Evolutionary conservation across 106 monocot species (phyloP).

Genomic region (Allium fistulosum): DNA sequence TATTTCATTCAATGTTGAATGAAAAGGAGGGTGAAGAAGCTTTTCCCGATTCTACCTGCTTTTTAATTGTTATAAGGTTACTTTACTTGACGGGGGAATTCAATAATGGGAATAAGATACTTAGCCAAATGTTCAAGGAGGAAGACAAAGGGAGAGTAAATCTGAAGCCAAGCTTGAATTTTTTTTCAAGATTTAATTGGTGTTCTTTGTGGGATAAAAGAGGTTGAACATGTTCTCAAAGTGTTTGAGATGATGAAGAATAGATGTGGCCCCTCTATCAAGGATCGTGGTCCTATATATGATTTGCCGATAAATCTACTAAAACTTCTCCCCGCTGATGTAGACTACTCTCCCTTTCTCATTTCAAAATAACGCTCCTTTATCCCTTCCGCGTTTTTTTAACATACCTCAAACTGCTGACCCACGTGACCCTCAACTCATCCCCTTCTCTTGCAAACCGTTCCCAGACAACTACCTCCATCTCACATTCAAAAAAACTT

Average conservation of each 20-base stretch:
- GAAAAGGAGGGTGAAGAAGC: conserved; percentile 19
- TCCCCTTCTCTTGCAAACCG: no score
- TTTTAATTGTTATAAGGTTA: conserved; percentile 49
- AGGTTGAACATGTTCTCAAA: conserved; percentile 37
- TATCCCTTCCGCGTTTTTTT: no score
- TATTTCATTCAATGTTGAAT: conserved; percentile 43
- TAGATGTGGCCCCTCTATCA: neutral
- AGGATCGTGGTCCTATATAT: neutral
- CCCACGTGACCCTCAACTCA: no score
- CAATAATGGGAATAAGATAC: conserved; percentile 38
- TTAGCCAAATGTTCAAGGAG: conserved; percentile 31
- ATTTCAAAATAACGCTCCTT: no score
- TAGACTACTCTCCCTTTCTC: no score
- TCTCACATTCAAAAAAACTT: no score
- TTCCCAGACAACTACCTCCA: no score
- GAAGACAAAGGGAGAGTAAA: conserved; percentile 14
- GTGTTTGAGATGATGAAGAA: conserved; percentile 7
- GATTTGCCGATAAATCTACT: conserved; percentile 40
- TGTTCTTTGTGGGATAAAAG: conserved; percentile 47
- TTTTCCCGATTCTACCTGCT: conserved; percentile 49
- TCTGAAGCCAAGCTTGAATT: conserved; percentile 15
- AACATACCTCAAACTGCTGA: no score
- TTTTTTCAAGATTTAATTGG: conserved; percentile 62
- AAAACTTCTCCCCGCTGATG: no score
- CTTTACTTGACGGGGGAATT: conserved; percentile 47